Conservation (phyloP, 148 eudicot genomes). For the Amaranthus cruentus region DNA sequence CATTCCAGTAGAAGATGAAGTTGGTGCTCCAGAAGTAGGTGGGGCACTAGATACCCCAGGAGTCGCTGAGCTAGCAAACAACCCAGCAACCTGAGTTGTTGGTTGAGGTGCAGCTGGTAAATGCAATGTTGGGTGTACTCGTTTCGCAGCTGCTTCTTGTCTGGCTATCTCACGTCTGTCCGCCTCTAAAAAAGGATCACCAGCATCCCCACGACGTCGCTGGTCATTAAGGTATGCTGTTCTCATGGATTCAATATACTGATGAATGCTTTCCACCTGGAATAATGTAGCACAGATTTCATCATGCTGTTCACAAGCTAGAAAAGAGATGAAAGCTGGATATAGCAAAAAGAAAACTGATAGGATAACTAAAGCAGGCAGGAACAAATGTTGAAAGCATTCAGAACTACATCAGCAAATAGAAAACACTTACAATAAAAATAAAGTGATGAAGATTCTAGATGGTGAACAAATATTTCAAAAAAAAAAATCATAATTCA, state of each 20-base stretch:
- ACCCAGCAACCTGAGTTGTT: slow-evolving; percentile 65
- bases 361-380: background rate
- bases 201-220: slow-evolving; percentile 71
- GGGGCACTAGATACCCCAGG: slow-evolving; percentile 45
- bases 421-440: background rate
- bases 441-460: background rate
- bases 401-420: background rate
- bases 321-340: background rate
- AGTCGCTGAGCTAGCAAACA: slow-evolving; percentile 55
- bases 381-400: background rate
- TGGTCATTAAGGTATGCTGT: slow-evolving; percentile 90
- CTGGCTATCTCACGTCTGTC: slow-evolving; percentile 89
- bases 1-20: slow-evolving; percentile 44
- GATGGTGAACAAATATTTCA: background rate
- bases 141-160: slow-evolving; percentile 88
- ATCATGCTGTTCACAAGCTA: background rate
- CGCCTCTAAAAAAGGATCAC: slow-evolving; percentile 91
- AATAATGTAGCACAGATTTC: background rate
- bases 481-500: background rate
- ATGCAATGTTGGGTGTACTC: slow-evolving; percentile 85
- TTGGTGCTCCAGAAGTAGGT: slow-evolving; percentile 39
- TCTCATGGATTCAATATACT: slow-evolving; percentile 94
- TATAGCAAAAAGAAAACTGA: background rate
- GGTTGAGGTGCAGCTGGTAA: slow-evolving; percentile 73
- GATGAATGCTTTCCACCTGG: slow-evolving; percentile 97